Evolutionary conservation across 1,139 yeast species (phyloP), one percentile per base, ranked within the genome.

Genomic region (Yamadazyma epiphylla): DNA sequence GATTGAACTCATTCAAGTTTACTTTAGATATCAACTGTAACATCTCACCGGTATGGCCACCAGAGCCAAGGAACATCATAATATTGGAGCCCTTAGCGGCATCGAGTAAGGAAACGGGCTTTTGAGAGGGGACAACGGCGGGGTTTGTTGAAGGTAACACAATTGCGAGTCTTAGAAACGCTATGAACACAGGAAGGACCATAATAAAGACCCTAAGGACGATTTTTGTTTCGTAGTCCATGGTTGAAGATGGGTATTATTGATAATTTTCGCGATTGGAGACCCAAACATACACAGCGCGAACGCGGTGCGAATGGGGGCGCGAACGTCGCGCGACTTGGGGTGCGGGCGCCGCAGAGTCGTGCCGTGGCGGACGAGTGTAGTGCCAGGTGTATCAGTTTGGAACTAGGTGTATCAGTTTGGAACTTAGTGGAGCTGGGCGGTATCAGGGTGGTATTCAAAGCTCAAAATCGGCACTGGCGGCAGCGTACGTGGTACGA

Each of bases 11-110:
- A 1, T 44, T 22, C 15, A 69, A 24, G 25, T 58, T 43, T 24
- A 56, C 46, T 36, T 64, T 60, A 5, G 60, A 51, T 11, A 86
- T 51, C 17, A 91, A 62, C 23, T 91, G 64, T 17, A 88, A 53
- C 95, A 91, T 86, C 53, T 91, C 97, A 1, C 96, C 97, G 0
- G 97, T 89, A 50, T 91, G 98, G 2, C 97, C 98, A 0, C 75
- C 98, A 2, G 94, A 83, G 0, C 94, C 95, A 5, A 85, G 53
- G 10, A 83, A 63, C 1, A 82, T 60, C 72, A 81, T 66, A 13
- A 77, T 45, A 14, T 46, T 48, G 19, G 55, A 38, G 6, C 60
- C 63, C 23, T 41, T 17, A 5, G 30, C 24, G 24, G 14, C 12
- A 15, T 26, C 5, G 12, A 17, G 10, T 17, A 17, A 19, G 23